These are phyloP conservation scores for Scheffersomyces quercinus DNA, from an alignment of 1,139 yeast species.

Conservation along the genomic window DNA sequence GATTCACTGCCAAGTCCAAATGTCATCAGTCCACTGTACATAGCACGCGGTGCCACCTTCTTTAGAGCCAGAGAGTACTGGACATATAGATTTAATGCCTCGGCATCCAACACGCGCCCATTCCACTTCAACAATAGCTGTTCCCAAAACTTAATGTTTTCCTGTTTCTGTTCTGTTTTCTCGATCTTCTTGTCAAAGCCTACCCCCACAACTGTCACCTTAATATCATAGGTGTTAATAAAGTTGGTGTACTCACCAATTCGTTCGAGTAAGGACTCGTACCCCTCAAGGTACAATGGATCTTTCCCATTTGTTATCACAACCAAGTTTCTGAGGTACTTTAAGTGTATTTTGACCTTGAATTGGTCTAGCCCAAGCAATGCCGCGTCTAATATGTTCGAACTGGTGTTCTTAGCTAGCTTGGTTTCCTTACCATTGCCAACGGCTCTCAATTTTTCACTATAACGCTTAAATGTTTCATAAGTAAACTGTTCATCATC, in stretches of 20 bases:
- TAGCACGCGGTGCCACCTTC: constrained; percentile 36
- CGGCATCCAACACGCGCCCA: constrained; percentile 16
- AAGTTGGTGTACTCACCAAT: constrained; percentile 8
- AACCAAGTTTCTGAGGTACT: constrained; percentile 40
- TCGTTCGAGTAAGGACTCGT: constrained; percentile 13
- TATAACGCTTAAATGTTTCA: constrained; percentile 14
- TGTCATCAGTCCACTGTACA: constrained; percentile 38
- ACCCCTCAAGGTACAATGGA: constrained; percentile 14
- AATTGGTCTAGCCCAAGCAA: constrained; percentile 32
- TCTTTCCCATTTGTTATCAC: constrained; percentile 44
- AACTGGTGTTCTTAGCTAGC: neutral
- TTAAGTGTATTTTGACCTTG: constrained; percentile 27
- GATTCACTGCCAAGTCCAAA: constrained; percentile 32
- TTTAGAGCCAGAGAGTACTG: constrained; percentile 22
- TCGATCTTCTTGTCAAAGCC: constrained; percentile 22
- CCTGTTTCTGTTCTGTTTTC: constrained; percentile 6
- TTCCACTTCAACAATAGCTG: constrained; percentile 13
- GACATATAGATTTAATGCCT: constrained; percentile 14
- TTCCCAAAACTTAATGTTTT: constrained; percentile 13
- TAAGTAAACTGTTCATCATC: constrained; percentile 27
- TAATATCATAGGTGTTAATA: constrained; percentile 21
- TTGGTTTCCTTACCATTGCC: neutral
- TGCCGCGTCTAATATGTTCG: constrained; percentile 29
- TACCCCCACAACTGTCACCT: constrained; percentile 31
- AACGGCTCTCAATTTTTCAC: neutral